A percentile compares a stretch with the other conserved stretches of the same genome.
Conservation (phyloP, 1,284 basidiomycete genomes). For the Cutaneotrichosporon dermatis region DNA sequence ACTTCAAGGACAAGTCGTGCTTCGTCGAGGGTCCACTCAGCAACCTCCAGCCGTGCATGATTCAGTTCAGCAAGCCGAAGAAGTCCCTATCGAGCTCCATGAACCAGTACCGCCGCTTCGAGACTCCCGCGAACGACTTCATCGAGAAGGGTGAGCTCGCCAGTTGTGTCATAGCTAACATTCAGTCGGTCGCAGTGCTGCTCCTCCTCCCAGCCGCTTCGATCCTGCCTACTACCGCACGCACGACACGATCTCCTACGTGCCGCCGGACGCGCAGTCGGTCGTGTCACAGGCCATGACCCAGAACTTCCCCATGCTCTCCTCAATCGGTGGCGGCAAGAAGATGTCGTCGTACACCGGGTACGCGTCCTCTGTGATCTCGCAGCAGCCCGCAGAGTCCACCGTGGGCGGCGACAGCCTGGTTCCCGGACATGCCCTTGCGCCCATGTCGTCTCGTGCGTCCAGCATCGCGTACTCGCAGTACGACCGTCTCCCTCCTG, state of each 20-base stretch:
- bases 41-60: constrained; percentile 96
- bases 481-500: constrained; percentile 60
- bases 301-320: constrained; percentile 74
- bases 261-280: constrained; percentile 90
- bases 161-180: not conserved
- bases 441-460: constrained; percentile 22
- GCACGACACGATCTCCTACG: constrained; percentile 89
- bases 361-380: constrained; percentile 86
- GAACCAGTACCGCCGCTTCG: constrained; percentile 85
- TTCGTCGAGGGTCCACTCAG: constrained; percentile 95
- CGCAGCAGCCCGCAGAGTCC: constrained; percentile 71
- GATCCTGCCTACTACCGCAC: constrained; percentile 92
- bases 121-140: constrained; percentile 65
- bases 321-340: constrained; percentile 53
- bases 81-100: constrained; percentile 76
- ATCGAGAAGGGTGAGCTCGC: constrained; percentile 31
- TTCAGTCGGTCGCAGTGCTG: constrained; percentile 54
- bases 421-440: constrained; percentile 6
- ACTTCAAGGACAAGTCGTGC: constrained; percentile 93
- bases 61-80: constrained; percentile 94
- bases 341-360: constrained; percentile 58
- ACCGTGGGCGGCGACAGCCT: constrained; percentile 56
- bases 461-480: constrained; percentile 73
- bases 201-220: constrained; percentile 73
- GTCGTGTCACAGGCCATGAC: constrained; percentile 83